Percentiles rank a stretch among this genome's conserved stretches.
Conservation (phyloP, 306 rosid genomes). For the Gillenia trifoliata region DNA sequence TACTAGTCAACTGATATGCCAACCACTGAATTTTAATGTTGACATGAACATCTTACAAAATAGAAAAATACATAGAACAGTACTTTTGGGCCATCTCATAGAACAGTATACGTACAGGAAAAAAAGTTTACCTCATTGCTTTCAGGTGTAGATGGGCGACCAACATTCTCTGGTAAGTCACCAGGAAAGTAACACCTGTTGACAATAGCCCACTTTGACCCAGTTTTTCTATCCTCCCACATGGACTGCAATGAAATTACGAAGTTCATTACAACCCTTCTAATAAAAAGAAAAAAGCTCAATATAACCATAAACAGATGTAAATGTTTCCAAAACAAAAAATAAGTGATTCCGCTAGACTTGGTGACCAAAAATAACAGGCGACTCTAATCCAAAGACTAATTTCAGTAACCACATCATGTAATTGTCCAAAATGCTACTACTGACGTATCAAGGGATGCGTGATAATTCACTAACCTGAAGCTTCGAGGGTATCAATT, state of each 20-base stretch:
- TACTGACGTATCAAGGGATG: slow-evolving; percentile 16
- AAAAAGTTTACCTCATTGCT: slow-evolving; percentile 64
- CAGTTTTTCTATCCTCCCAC: slow-evolving; percentile 81
- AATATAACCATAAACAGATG: slow-evolving; percentile 12
- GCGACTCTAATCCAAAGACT: slow-evolving; percentile 2
- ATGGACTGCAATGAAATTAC: slow-evolving; percentile 59
- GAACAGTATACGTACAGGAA: neutral
- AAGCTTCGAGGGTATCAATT: slow-evolving; percentile 67
- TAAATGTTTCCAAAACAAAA: slow-evolving; percentile 16
- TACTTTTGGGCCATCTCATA: neutral
- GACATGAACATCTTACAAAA: neutral
- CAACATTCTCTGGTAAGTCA: slow-evolving; percentile 76
- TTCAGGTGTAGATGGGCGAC: slow-evolving; percentile 65
- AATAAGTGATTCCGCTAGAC: slow-evolving; percentile 1
- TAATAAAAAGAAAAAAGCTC: neutral
- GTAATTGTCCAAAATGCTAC: slow-evolving; percentile 16
- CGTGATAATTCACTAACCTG: slow-evolving; percentile 60
- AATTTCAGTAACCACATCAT: neutral
- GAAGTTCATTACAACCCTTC: slow-evolving; percentile 6
- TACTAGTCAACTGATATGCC: slow-evolving; percentile 9
- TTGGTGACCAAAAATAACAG: neutral
- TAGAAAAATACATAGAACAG: neutral
- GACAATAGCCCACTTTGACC: slow-evolving; percentile 63
- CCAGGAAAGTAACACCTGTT: slow-evolving; percentile 73
- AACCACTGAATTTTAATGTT: neutral